A percentile compares a stretch with the other conserved stretches of the same genome.
phyloP scores from a whole-genome alignment of 2,329 filamentous ascomycete species.

The Aplosporella prunicola region DNA sequence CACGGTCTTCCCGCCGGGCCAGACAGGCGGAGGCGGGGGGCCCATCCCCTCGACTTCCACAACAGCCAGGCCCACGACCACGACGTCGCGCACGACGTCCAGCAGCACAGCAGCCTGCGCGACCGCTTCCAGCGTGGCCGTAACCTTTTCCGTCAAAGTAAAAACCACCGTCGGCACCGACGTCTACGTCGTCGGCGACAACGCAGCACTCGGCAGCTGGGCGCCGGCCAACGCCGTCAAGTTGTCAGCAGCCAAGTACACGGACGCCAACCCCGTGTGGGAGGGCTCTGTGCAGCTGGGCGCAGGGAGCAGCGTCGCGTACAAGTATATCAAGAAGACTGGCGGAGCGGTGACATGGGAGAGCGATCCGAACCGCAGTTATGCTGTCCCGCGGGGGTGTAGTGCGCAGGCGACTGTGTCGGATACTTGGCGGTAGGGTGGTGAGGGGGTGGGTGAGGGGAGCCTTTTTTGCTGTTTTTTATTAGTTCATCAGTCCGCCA shows the following conservation, averaged over 20 bases:
- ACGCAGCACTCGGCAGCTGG: constrained; percentile 37
- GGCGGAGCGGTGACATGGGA: constrained; percentile 39
- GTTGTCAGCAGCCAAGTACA: constrained; percentile 36
- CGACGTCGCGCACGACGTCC: constrained; percentile 14
- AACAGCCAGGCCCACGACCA: constrained; percentile 12
- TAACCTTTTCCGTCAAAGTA: constrained; percentile 40
- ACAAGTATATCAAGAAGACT: constrained; percentile 38
- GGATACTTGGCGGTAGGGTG: constrained; percentile 18
- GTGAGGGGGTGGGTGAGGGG: no score
- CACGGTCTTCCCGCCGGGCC: constrained; percentile 27
- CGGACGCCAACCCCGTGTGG: constrained; percentile 37
- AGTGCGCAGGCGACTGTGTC: constrained; percentile 15
- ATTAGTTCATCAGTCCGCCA: no score
- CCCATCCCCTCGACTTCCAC: constrained; percentile 12
- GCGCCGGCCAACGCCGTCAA: constrained; percentile 30
- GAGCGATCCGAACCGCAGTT: constrained; percentile 31
- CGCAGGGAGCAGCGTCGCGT: constrained; percentile 35
- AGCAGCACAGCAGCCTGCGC: constrained; percentile 17
- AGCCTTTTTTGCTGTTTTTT: no score
- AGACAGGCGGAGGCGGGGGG: no score
- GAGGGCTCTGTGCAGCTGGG: constrained; percentile 31
- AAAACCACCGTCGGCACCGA: constrained; percentile 42
- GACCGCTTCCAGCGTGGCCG: constrained; percentile 24
- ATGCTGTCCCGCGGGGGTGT: constrained; percentile 21
- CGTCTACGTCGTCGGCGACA: constrained; percentile 37